phyloP scores from a whole-genome alignment of 176 grass and related monocot genomes.

The Bromus sterilis region DNA sequence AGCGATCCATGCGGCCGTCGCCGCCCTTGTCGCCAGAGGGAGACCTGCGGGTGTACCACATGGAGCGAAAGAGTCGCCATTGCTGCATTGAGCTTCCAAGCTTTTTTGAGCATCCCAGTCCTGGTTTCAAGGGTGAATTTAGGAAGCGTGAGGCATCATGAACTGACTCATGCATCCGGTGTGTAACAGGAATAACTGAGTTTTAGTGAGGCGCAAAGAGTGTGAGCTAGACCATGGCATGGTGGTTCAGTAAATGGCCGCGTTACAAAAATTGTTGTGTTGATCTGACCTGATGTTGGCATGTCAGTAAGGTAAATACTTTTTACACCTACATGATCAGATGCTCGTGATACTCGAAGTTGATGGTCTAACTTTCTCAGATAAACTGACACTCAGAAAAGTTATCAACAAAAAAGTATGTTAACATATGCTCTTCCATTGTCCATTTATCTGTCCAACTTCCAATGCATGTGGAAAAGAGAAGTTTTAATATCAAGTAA shows the following conservation, averaged over 20 bases:
- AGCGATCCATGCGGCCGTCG: not conserved
- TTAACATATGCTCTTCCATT: no score
- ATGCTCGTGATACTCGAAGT: no score
- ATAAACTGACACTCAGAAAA: no score
- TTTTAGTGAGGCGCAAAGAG: constrained; percentile 31
- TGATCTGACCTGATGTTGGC: not conserved
- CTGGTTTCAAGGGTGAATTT: not conserved
- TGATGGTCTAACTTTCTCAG: no score
- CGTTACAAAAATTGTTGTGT: not conserved
- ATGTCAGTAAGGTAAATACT: not conserved
- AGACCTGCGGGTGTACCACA: not conserved
- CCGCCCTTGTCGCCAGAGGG: not conserved
- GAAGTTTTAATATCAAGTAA: no score
- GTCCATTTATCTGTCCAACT: no score
- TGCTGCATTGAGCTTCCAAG: constrained; percentile 19
- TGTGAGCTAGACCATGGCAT: constrained; percentile 18
- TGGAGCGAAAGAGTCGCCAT: constrained; percentile 33
- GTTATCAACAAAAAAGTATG: no score
- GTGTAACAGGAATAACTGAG: constrained; percentile 38
- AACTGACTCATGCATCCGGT: not conserved
- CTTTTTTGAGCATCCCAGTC: not conserved
- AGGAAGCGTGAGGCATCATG: constrained; percentile 10
- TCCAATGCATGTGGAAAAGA: no score
- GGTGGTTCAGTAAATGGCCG: not conserved
- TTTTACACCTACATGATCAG: not conserved